Evolutionary conservation across 1,284 basidiomycete genomes (phyloP).

Genomic region (Ceratorhiza oryzae-sativae): DNA sequence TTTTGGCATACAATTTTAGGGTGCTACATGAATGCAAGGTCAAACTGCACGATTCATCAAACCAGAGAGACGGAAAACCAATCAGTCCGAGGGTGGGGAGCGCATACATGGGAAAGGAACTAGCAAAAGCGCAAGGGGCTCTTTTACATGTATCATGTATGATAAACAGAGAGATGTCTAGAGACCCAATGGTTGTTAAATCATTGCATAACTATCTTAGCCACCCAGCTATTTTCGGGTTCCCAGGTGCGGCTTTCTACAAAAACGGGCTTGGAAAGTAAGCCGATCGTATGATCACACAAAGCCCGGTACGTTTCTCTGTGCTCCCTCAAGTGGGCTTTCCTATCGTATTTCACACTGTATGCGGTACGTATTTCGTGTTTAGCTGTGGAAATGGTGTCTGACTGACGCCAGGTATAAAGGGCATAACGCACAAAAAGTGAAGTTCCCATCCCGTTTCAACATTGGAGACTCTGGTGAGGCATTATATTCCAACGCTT

Average conservation of each 20-base stretch:
- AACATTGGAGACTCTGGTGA: conserved; percentile 63
- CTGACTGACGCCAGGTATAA: neutral
- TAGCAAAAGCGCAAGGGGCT: no score
- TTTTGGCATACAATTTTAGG: no score
- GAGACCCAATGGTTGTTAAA: conserved; percentile 61
- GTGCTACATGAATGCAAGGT: no score
- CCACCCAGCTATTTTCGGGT: conserved; percentile 61
- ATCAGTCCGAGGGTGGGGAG: no score
- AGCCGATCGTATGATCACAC: conserved; percentile 52
- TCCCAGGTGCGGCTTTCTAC: conserved; percentile 66
- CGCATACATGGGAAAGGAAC: no score
- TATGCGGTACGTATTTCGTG: conserved; percentile 50
- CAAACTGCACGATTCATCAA: no score
- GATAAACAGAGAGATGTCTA: no score
- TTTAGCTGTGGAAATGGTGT: no score
- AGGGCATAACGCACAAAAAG: conserved; percentile 65
- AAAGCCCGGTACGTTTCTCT: conserved; percentile 49
- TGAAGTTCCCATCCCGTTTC: conserved; percentile 69
- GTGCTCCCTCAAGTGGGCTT: conserved; percentile 54
- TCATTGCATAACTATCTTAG: conserved; percentile 65
- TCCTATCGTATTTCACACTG: conserved; percentile 65
- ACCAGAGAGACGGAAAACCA: no score
- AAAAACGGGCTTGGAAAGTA: conserved; percentile 57
- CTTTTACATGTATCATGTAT: no score
- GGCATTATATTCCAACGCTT: conserved; percentile 56